Percentiles rank a stretch among this genome's conserved stretches.
phyloP scores from a whole-genome alignment of 1,284 basidiomycete species.

The Pseudozyma sp. region DNA sequence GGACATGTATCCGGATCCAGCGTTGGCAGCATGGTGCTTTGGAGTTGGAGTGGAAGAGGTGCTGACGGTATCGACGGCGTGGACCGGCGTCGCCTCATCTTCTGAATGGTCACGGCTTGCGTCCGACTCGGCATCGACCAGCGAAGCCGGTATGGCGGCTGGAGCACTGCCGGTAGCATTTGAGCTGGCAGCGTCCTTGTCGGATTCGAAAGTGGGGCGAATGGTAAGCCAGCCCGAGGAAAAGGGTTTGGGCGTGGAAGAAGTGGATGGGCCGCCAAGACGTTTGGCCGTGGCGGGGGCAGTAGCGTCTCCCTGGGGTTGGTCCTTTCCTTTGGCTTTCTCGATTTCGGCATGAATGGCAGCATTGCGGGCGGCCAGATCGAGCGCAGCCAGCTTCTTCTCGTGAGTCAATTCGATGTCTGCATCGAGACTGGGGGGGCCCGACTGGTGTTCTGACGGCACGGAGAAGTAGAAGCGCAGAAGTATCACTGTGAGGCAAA shows the following conservation, averaged over 20 bases:
- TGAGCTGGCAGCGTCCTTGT: conserved; percentile 24
- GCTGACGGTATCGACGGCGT: conserved; percentile 9
- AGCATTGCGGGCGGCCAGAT: conserved; percentile 53
- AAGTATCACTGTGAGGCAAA: conserved; percentile 45
- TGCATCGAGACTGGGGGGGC: conserved; percentile 23
- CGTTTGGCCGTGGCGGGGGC: conserved; percentile 53
- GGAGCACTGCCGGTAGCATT: conserved; percentile 3
- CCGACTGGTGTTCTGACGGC: conserved; percentile 15
- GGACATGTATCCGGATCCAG: conserved; percentile 55
- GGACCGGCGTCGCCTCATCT: conserved; percentile 14
- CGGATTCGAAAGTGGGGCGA: conserved; percentile 47
- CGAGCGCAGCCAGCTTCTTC: conserved; percentile 52
- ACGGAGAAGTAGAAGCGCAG: conserved; percentile 45
- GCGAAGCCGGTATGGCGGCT: conserved; percentile 23
- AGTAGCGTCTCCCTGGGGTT: conserved; percentile 40
- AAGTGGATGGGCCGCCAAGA: conserved; percentile 31
- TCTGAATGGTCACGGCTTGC: conserved; percentile 20
- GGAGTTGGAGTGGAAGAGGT: not conserved
- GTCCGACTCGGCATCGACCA: conserved; percentile 31
- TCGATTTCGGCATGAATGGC: conserved; percentile 51
- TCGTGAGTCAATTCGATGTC: conserved; percentile 49
- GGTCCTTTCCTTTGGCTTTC: conserved; percentile 39
- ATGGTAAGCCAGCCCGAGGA: conserved; percentile 58
- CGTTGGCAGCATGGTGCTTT: conserved; percentile 4
- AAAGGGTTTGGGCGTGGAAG: conserved; percentile 40